These are phyloP conservation scores for Melampsora americana DNA, from an alignment of 1,284 basidiomycete genomes.

Conservation along the genomic window DNA sequence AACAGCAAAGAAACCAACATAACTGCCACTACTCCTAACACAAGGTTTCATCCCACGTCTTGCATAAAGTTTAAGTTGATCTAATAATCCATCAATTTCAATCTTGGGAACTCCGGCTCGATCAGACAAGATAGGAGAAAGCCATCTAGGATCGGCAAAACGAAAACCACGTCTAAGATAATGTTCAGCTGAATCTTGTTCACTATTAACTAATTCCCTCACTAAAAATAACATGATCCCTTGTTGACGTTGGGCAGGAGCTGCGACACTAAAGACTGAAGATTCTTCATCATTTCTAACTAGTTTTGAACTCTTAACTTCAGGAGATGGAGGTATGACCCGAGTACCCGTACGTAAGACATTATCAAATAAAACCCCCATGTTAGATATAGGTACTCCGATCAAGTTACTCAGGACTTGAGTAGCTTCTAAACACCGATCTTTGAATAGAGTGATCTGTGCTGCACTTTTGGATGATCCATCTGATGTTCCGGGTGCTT, in stretches of 20 bases:
- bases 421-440: slow-evolving; percentile 58
- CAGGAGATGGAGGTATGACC: slow-evolving; percentile 11
- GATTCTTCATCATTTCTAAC: slow-evolving; percentile 26
- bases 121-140: slow-evolving; percentile 57
- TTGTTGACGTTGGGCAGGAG: slow-evolving; percentile 52
- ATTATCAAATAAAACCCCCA: slow-evolving; percentile 63
- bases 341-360: slow-evolving; percentile 57
- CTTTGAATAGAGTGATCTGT: slow-evolving; percentile 56
- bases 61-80: slow-evolving; percentile 59
- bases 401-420: slow-evolving; percentile 57
- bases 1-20: slow-evolving; percentile 59
- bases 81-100: slow-evolving; percentile 58
- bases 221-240: slow-evolving; percentile 59
- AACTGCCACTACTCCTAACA: slow-evolving; percentile 58
- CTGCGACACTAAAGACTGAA: slow-evolving; percentile 17
- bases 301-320: background rate
- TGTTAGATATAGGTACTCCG: slow-evolving; percentile 54
- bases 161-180: slow-evolving; percentile 59
- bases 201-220: slow-evolving; percentile 54
- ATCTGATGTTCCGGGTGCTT: slow-evolving; percentile 21
- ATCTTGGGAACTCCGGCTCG: slow-evolving; percentile 57
- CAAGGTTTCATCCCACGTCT: slow-evolving; percentile 58
- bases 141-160: slow-evolving; percentile 58
- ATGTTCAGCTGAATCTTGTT: slow-evolving; percentile 55
- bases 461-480: slow-evolving; percentile 45